Percentiles rank a stretch among this genome's conserved stretches.
phyloP scores from a whole-genome alignment of 139 green algal genomes.

The Tetradesmus lagerheimii region DNA sequence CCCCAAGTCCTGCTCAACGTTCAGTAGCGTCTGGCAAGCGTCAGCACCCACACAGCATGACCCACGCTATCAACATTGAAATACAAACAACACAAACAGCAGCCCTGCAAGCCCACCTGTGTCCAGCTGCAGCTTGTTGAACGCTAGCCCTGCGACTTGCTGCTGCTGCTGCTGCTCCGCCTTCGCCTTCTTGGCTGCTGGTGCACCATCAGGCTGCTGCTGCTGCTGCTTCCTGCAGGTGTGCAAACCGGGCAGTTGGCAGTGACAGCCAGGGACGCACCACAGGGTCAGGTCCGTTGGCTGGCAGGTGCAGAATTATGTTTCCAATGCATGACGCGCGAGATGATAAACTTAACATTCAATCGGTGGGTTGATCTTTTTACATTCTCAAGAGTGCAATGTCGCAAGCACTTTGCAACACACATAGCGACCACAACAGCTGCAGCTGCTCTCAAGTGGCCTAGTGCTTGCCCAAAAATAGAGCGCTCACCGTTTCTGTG shows the following conservation, averaged over 20 bases:
- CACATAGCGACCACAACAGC: background rate
- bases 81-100: background rate
- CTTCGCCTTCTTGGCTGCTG: too few species aligned
- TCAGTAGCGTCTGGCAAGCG: too few species aligned
- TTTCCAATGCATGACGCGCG: too few species aligned
- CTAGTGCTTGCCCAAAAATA: background rate
- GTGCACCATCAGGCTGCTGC: background rate
- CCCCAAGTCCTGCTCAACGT: too few species aligned
- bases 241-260: background rate
- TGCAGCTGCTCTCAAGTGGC: background rate
- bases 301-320: background rate
- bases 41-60: background rate
- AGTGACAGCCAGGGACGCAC: background rate
- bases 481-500: conserved; percentile 20
- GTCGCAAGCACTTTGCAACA: too few species aligned
- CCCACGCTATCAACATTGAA: background rate
- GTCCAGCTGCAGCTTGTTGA: conserved; percentile 64
- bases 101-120: conserved; percentile 26
- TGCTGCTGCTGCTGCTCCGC: conserved; percentile 3
- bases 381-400: too few species aligned
- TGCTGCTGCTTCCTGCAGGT: conserved; percentile 34
- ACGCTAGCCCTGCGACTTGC: conserved; percentile 51
- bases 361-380: too few species aligned
- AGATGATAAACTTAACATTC: too few species aligned
- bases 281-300: background rate